Conservation (phyloP, 2,329 filamentous ascomycete genomes). For the Lachnellula subtilissima region DNA sequence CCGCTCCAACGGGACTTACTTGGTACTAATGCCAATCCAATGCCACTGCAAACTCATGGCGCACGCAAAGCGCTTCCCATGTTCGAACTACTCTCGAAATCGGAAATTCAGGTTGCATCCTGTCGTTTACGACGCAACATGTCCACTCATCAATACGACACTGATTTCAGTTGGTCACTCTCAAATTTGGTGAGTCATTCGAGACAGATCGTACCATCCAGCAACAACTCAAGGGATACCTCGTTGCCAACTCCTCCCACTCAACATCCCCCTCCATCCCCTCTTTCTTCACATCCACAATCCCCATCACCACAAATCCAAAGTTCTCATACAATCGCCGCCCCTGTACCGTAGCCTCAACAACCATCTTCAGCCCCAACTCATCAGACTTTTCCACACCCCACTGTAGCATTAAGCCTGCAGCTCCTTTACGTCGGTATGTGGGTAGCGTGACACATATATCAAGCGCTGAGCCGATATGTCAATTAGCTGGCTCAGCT, state of each 20-base stretch:
- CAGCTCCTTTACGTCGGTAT: background rate
- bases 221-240: background rate
- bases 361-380: background rate
- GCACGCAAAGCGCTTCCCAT: conserved; percentile 41
- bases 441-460: background rate
- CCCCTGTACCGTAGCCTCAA: background rate
- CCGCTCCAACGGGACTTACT: conserved; percentile 17
- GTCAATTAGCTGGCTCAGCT: background rate
- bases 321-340: background rate
- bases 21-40: background rate
- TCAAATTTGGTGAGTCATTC: no score
- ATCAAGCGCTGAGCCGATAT: background rate
- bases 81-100: conserved; percentile 44
- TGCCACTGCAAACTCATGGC: conserved; percentile 42
- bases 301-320: background rate
- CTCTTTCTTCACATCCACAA: background rate
- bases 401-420: background rate
- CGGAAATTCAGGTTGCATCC: conserved; percentile 43
- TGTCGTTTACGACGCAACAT: conserved; percentile 42
- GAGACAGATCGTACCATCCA: background rate
- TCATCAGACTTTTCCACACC: background rate
- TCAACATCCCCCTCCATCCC: background rate
- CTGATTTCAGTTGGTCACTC: background rate
- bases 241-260: background rate
- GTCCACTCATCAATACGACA: conserved; percentile 35